Evolutionary conservation across 1,139 yeast genomes (phyloP), one percentile per base, ranked within the genome.

Genomic region (Yamadazyma mexicana): DNA sequence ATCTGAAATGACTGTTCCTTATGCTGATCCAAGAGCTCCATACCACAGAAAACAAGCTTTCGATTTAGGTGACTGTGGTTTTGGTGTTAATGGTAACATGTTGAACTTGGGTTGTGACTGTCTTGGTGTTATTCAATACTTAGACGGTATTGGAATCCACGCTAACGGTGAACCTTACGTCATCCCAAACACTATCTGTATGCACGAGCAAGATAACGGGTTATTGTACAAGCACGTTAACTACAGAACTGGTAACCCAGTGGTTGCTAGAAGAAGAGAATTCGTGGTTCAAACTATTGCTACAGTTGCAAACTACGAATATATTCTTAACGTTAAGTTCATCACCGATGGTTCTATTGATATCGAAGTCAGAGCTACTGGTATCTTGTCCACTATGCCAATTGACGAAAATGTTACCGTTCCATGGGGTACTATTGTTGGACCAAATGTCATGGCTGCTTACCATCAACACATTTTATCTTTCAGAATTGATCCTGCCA

Each of bases 1-100:
- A 50, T 80, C 87, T 35, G 96, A 87, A 66, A 87, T 87, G 96
- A 85, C 95, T 28, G 96, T 87, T 47, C 96, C 96, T 24, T 87
- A 87, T 58, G 94, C 91, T 57, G 95, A 86, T 60, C 94, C 95
- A 52, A 78, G 95, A 64, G 86, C 88, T 44, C 95, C 96, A 47
- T 81, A 79, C 68, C 95, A 87, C 69, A 80, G 95, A 73, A 87
- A 87, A 69, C 94, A 86, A 73, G 96, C 96, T 23, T 87, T 87
- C 55, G 96, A 87, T 64, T 75, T 87, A 57, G 95, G 96, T 61
- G 96, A 87, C 62, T 81, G 88, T 69, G 96, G 95, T 18, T 88
- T 87, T 51, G 96, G 96, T 60, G 77, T 73, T 49, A 79, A 77
- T 51, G 95, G 88, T 54, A 86, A 87, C 68, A 77, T 77, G 46